Conservation (phyloP, 73 alveolate species). For the Stentor roeselii region DNA sequence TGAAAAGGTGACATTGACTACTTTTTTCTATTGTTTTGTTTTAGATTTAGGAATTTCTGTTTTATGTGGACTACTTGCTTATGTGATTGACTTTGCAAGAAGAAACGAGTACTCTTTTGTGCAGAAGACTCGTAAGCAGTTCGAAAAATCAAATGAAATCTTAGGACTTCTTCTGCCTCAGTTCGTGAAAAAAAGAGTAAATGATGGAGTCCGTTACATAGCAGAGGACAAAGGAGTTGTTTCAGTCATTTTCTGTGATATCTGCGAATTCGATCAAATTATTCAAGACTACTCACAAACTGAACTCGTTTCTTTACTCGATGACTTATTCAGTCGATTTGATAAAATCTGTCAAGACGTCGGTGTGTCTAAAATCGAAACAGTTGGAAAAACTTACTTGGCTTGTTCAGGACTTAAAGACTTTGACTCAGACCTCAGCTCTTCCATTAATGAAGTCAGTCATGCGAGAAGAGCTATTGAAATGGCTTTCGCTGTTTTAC, state of each 20-base stretch:
- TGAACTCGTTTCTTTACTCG: slow-evolving; percentile 49
- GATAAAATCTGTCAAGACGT: slow-evolving; percentile 61
- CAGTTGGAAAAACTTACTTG: slow-evolving; percentile 82
- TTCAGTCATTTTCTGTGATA: slow-evolving; percentile 70
- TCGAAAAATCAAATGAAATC: slow-evolving; percentile 42
- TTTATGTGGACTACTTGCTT: too few species aligned
- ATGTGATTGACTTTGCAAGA: too few species aligned
- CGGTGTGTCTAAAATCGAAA: slow-evolving; percentile 61
- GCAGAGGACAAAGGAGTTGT: slow-evolving; percentile 74
- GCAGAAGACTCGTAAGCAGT: too few species aligned
- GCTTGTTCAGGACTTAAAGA: slow-evolving; percentile 81
- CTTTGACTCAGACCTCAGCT: slow-evolving; percentile 36
- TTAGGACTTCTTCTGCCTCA: slow-evolving; percentile 62
- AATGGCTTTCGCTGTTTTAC: background rate
- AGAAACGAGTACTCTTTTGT: too few species aligned
- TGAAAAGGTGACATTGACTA: too few species aligned
- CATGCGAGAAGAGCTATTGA: background rate
- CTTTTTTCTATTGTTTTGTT: too few species aligned
- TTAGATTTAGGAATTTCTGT: too few species aligned
- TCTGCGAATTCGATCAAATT: slow-evolving; percentile 66
- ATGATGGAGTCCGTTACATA: slow-evolving; percentile 56
- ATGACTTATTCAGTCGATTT: slow-evolving; percentile 60
- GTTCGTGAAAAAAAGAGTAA: slow-evolving; percentile 61
- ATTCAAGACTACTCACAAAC: slow-evolving; percentile 43
- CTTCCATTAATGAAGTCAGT: slow-evolving; percentile 33